Percentiles rank a stretch among this genome's conserved stretches.
Conservation (phyloP, 345 rosid species). For the Draba incana region DNA sequence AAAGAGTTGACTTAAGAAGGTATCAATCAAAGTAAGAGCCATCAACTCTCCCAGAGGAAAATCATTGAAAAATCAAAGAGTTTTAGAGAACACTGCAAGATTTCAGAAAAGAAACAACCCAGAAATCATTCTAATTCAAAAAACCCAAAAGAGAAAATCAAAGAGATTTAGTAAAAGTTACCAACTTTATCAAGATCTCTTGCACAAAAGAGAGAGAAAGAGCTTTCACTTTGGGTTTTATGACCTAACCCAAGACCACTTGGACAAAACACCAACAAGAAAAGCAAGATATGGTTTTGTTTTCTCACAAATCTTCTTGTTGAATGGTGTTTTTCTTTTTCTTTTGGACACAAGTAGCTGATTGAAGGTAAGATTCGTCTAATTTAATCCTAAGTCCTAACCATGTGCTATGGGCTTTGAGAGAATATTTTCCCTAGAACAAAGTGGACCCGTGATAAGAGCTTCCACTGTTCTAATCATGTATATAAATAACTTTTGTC, state of each 20-base stretch:
- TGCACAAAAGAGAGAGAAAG: slow-evolving; percentile 17
- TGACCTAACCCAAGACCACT: slow-evolving; percentile 35
- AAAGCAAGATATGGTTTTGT: slow-evolving; percentile 4
- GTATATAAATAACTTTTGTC: slow-evolving; percentile 14
- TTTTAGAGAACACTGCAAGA: neutral
- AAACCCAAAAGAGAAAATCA: neutral
- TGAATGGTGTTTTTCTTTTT: neutral
- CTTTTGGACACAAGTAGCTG: slow-evolving; percentile 22
- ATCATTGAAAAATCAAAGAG: neutral
- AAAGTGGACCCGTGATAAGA: slow-evolving; percentile 44
- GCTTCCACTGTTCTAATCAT: slow-evolving; percentile 34
- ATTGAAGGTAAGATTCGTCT: slow-evolving; percentile 26
- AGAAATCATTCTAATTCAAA: slow-evolving; percentile 16
- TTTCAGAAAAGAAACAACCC: slow-evolving; percentile 1
- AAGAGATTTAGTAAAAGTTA: slow-evolving; percentile 27
- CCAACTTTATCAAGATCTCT: slow-evolving; percentile 47
- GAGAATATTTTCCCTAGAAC: slow-evolving; percentile 23
- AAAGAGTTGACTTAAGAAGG: slow-evolving; percentile 36
- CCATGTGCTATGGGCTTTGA: slow-evolving; percentile 21
- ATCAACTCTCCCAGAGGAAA: slow-evolving; percentile 11
- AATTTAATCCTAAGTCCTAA: slow-evolving; percentile 25
- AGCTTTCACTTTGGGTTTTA: slow-evolving; percentile 32
- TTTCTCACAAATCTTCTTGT: too few relatives aligned
- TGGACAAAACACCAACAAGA: slow-evolving; percentile 12
- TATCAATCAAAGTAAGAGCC: slow-evolving; percentile 33